Conservation (phyloP, 805 yeast genomes). For the Cyberlindnera mycetangii region DNA sequence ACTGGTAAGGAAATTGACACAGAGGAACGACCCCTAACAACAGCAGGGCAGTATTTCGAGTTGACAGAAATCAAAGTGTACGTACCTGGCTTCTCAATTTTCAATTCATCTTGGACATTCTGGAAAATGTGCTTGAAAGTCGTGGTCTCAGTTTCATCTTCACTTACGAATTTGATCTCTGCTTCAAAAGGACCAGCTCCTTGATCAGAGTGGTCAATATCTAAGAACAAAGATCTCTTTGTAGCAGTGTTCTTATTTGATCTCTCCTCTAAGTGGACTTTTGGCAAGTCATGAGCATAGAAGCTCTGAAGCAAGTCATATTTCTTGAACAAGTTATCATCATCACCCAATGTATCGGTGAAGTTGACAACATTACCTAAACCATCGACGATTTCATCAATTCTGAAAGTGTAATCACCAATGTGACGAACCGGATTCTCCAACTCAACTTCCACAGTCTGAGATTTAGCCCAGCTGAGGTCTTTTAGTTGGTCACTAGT, state of each 20-base stretch:
- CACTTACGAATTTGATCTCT: slow-evolving; percentile 29
- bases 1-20: slow-evolving; percentile 58
- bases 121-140: slow-evolving; percentile 26
- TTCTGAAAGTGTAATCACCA: slow-evolving; percentile 55
- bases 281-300: slow-evolving; percentile 54
- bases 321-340: slow-evolving; percentile 28
- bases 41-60: slow-evolving; percentile 67
- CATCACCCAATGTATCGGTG: slow-evolving; percentile 28
- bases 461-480: slow-evolving; percentile 41
- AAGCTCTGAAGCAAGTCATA: slow-evolving; percentile 43
- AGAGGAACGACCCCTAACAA: slow-evolving; percentile 51
- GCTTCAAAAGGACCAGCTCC: slow-evolving; percentile 35
- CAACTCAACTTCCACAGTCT: slow-evolving; percentile 41
- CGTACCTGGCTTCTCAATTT: slow-evolving; percentile 58
- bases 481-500: slow-evolving; percentile 35
- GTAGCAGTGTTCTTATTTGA: slow-evolving; percentile 35
- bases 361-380: slow-evolving; percentile 57
- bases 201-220: slow-evolving; percentile 30
- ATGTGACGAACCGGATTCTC: slow-evolving; percentile 39
- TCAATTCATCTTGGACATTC: slow-evolving; percentile 32
- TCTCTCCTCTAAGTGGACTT: slow-evolving; percentile 43
- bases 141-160: slow-evolving; percentile 26
- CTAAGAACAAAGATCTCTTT: slow-evolving; percentile 35
- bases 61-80: slow-evolving; percentile 53
- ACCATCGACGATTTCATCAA: slow-evolving; percentile 62